A percentile compares a stretch with the other conserved stretches of the same genome.
Evolutionary conservation across 768 basidiomycete species (phyloP).

Genomic region (Leccinellum albellum): DNA sequence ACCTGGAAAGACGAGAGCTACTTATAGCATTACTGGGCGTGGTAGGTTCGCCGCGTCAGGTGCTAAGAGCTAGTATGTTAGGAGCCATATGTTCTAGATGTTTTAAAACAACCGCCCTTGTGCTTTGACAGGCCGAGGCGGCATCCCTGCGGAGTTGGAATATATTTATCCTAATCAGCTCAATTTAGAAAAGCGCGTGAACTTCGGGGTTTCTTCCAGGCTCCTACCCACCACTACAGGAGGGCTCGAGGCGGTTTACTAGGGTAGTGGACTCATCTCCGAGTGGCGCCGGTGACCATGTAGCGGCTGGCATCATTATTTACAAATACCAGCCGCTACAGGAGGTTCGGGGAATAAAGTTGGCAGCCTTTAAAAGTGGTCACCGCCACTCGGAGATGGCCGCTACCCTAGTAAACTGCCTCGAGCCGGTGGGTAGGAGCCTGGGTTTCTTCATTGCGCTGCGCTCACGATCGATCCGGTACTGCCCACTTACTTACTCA

Average conservation of each 20-base stretch:
- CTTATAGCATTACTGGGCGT: constrained; percentile 1
- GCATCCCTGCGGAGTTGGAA: neutral
- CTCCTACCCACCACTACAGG: too few species aligned
- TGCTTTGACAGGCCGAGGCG: neutral
- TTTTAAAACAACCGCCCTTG: neutral
- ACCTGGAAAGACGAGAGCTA: neutral
- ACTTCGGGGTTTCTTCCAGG: neutral
- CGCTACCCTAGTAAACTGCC: too few species aligned
- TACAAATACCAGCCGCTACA: too few species aligned
- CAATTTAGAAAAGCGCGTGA: neutral
- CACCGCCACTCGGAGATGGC: too few species aligned
- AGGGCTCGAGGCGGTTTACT: too few species aligned
- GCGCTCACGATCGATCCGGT: neutral
- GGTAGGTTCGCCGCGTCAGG: neutral
- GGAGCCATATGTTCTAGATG: neutral
- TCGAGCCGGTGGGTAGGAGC: too few species aligned
- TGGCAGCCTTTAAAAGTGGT: too few species aligned
- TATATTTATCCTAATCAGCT: neutral
- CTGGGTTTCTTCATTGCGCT: too few species aligned
- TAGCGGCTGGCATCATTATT: too few species aligned
- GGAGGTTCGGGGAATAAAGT: too few species aligned
- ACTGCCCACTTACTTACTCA: neutral
- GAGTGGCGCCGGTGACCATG: too few species aligned
- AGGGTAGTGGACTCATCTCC: too few species aligned
- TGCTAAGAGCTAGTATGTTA: neutral